Evolutionary conservation across 495 filamentous ascomycete species (phyloP).

Genomic region (Amorphotheca resinae): DNA sequence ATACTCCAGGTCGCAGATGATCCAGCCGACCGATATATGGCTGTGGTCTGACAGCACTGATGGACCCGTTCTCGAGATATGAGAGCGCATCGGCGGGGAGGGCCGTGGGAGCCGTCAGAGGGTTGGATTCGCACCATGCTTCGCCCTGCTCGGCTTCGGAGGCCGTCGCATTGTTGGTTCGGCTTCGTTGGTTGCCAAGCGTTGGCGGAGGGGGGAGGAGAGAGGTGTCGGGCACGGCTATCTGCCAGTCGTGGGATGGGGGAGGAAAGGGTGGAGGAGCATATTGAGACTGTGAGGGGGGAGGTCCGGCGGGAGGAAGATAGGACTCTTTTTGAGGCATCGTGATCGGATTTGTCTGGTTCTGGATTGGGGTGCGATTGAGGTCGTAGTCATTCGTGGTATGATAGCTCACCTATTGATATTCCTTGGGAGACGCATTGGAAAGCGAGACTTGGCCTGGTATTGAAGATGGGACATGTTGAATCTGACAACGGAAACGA

Average conservation of each 20-base stretch:
- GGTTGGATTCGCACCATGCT: conserved; percentile 52
- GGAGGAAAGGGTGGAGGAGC: conserved; percentile 17
- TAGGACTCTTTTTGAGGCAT: conserved; percentile 13
- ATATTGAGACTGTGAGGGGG: conserved; percentile 9
- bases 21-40: conserved; percentile 20
- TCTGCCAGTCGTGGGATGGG: conserved; percentile 60
- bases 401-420: too few relatives aligned
- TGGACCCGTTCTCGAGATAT: conserved; percentile 16
- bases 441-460: too few relatives aligned
- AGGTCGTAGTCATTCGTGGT: conserved; percentile 20
- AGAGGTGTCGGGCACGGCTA: conserved; percentile 63
- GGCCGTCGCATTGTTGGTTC: conserved; percentile 59
- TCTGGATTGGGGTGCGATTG: conserved; percentile 11
- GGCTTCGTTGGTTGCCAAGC: conserved; percentile 52
- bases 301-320: conserved; percentile 21
- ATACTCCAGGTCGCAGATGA: conserved; percentile 29
- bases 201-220: conserved; percentile 73
- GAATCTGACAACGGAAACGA: conserved; percentile 11
- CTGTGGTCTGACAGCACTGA: conserved; percentile 20
- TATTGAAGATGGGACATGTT: too few relatives aligned
- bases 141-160: conserved; percentile 60
- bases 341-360: conserved; percentile 8
- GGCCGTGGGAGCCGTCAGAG: conserved; percentile 46
- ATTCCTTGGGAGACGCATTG: too few relatives aligned
- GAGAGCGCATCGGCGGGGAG: conserved; percentile 27